phyloP scores from a whole-genome alignment of 164 flowering plant species.

The Berberis thunbergii region DNA sequence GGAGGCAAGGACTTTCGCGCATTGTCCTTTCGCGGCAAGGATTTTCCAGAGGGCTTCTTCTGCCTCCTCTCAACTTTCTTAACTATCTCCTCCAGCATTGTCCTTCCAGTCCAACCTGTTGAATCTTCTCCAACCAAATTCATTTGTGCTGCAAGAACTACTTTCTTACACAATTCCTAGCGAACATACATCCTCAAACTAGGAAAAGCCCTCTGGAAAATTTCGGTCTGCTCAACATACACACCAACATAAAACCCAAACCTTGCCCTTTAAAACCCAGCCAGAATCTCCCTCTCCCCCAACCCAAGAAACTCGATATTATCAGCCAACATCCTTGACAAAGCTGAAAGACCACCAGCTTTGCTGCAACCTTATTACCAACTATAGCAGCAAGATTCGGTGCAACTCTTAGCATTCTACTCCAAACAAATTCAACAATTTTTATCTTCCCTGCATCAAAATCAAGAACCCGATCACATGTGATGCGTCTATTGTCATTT shows the following conservation, averaged over 20 bases:
- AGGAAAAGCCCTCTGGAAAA: background rate
- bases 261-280: background rate
- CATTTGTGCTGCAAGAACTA: background rate
- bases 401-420: background rate
- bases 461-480: background rate
- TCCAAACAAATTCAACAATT: background rate
- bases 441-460: background rate
- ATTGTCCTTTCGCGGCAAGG: too few species aligned
- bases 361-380: background rate
- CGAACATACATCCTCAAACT: background rate
- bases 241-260: background rate
- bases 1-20: background rate
- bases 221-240: background rate
- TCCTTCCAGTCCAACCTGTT: too few species aligned
- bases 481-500: constrained; percentile 8
- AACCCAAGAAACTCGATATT: background rate
- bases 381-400: background rate
- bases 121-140: background rate
- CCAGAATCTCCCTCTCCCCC: constrained; percentile 6
- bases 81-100: too few species aligned
- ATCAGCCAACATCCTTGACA: background rate
- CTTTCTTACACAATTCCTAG: background rate
- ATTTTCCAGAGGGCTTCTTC: background rate
- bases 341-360: background rate
- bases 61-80: background rate